Evolutionary conservation across 2,329 filamentous ascomycete genomes (phyloP), one percentile per base, ranked within the genome.

Genomic region (Alternaria hordeiaustralica): DNA sequence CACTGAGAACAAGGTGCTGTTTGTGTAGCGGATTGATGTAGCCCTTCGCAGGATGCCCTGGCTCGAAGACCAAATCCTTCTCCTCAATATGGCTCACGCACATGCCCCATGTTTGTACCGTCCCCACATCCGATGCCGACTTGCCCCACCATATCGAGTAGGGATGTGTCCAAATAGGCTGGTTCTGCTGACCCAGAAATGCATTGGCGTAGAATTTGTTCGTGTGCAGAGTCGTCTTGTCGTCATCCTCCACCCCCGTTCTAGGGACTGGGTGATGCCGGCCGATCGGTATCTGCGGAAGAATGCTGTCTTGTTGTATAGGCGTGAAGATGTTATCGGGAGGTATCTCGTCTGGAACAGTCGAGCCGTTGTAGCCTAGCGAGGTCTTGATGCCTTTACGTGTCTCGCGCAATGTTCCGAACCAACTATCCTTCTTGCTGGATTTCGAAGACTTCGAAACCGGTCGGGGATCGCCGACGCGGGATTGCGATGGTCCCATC

Each of bases 1-100:
- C 94, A 0, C 93, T 96, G 10, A 98, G 81, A 26, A 93, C 87
- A 28, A 98, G 77, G 2, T 92, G 93, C 73, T 96, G 91, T 25
- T 96, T 91, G 0, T 92, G 92, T 41, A 55, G 33, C 46, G 95
- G 94, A 71, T 93, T 96, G 75, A 91, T 86, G 71, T 92, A 97
- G 75, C 76, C 74, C 21, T 65, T 70, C 3, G 73, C 59, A 23
- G 86, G 72, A 45, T 75, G 66, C 9, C 71, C 59, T 78, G 83
- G 9, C 4, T 92, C 93, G 74, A 87, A 92, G 0, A 89, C 89
- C 58, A 90, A 81, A 77, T 96, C 89, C 41, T 82, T 82, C 1
- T 86, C 82, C 55, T 95, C 90, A 11, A 90, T 85, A 75, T 97
- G 94, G 8, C 30, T 55, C 6, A 65, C 50, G 28, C 57, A 60